phyloP scores from a whole-genome alignment of 1,284 basidiomycete genomes.

The Cryptococcus sp. region DNA sequence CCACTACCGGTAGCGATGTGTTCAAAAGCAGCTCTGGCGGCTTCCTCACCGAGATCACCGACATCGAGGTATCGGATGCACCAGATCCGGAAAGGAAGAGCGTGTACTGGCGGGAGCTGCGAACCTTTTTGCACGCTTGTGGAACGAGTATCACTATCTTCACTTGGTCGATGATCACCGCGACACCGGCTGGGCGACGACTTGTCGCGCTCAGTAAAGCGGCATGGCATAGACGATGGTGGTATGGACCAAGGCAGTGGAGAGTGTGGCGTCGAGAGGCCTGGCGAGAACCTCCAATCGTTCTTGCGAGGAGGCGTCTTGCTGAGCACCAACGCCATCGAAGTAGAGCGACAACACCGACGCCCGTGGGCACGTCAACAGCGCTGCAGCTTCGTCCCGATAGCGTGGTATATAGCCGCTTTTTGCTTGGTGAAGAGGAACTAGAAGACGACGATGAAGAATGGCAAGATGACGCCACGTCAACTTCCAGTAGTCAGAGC shows the following conservation, averaged over 20 bases:
- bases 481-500: conserved; percentile 16
- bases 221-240: conserved; percentile 39
- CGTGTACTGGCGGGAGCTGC: conserved; percentile 29
- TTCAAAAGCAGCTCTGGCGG: conserved; percentile 23
- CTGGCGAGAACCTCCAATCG: conserved; percentile 33
- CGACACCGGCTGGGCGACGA: conserved; percentile 34
- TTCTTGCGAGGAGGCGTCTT: conserved; percentile 5
- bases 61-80: conserved; percentile 41
- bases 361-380: not conserved
- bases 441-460: conserved; percentile 37
- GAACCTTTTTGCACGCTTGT: conserved; percentile 33
- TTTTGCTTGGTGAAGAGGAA: conserved; percentile 19
- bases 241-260: conserved; percentile 50
- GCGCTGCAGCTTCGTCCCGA: not conserved
- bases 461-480: conserved; percentile 29
- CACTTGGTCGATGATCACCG: conserved; percentile 25
- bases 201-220: conserved; percentile 11
- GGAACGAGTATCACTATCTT: conserved; percentile 16
- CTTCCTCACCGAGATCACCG: conserved; percentile 41
- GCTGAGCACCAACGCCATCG: conserved; percentile 1
- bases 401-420: conserved; percentile 18
- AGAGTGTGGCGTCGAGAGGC: conserved; percentile 41
- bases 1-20: conserved; percentile 21
- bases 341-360: not conserved
- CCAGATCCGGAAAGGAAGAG: conserved; percentile 32